Evolutionary conservation across 2,329 filamentous ascomycete genomes (phyloP).

Genomic region (Rachicladosporium sp.): DNA sequence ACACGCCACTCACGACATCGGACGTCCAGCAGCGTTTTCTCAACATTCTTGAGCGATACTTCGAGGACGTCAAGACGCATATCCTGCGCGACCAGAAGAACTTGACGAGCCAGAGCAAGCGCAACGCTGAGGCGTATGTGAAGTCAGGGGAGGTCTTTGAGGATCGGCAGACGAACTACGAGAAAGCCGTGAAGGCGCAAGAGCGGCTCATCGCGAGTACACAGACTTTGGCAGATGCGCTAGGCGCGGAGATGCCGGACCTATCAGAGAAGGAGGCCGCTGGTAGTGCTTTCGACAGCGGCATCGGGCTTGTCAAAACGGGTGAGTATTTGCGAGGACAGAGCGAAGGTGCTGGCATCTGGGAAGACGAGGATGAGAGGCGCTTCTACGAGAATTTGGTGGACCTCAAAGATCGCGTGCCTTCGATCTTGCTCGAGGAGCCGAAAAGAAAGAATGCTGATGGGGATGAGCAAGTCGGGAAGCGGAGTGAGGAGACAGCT

Average conservation of each 20-base stretch:
- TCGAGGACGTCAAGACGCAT: conserved; percentile 84
- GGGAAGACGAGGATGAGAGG: conserved; percentile 96
- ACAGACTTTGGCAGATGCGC: conserved; percentile 79
- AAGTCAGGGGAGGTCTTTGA: conserved; percentile 98
- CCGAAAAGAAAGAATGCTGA: conserved; percentile 87
- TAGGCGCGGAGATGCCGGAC: conserved; percentile 88
- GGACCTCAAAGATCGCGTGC: conserved; percentile 90
- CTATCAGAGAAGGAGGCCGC: conserved; percentile 69
- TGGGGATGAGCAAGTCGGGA: conserved; percentile 68
- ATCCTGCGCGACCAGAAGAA: conserved; percentile 85
- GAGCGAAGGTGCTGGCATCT: conserved; percentile 84
- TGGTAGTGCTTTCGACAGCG: conserved; percentile 53
- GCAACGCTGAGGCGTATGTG: conserved; percentile 95
- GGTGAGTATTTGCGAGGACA: conserved; percentile 86
- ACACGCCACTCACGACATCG: conserved; percentile 57
- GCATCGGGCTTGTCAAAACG: conserved; percentile 86
- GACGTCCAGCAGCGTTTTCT: conserved; percentile 78
- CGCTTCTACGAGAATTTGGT: conserved; percentile 96
- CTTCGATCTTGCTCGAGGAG: conserved; percentile 84
- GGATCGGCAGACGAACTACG: conserved; percentile 88
- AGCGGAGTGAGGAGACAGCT: conserved; percentile 46
- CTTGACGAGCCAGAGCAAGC: conserved; percentile 72
- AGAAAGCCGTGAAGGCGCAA: conserved; percentile 83
- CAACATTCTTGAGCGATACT: conserved; percentile 74
- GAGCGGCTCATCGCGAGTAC: conserved; percentile 84